These are phyloP conservation scores for Ophiostoma ips DNA, from an alignment of 2,329 filamentous ascomycete genomes.

Conservation along the genomic window DNA sequence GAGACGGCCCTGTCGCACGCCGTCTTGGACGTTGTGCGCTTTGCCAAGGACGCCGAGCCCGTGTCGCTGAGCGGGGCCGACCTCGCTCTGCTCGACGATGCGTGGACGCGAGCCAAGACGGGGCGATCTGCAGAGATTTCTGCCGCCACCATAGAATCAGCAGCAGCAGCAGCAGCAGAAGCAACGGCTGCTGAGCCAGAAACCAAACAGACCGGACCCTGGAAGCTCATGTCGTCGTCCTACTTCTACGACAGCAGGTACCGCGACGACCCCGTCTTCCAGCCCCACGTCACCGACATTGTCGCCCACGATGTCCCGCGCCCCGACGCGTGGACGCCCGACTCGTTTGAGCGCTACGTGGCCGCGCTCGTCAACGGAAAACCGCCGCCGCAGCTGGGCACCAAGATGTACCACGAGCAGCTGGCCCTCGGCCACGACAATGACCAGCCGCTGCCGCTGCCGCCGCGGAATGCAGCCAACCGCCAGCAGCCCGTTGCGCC, in stretches of 20 bases:
- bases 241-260: constrained; percentile 2
- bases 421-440: not conserved
- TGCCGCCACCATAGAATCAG: too few species aligned
- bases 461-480: too few species aligned
- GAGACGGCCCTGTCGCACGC: constrained; percentile 4
- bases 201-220: not conserved
- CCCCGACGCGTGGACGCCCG: constrained; percentile 28
- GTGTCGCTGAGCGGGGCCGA: not conserved
- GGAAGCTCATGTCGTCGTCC: constrained; percentile 9
- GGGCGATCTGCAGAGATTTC: too few species aligned
- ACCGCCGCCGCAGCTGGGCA: constrained; percentile 21
- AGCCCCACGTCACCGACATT: constrained; percentile 12
- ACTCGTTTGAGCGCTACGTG: constrained; percentile 30
- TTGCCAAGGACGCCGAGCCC: constrained; percentile 6
- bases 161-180: not conserved
- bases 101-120: not conserved
- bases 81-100: not conserved
- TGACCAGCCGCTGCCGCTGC: too few species aligned
- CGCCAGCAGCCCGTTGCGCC: not conserved
- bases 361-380: constrained; percentile 25
- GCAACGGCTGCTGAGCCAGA: too few species aligned
- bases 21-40: constrained; percentile 9
- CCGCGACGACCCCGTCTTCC: constrained; percentile 7
- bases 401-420: constrained; percentile 22
- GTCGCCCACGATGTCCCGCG: constrained; percentile 26